A percentile compares a stretch with the other conserved stretches of the same genome.
Conservation (phyloP, 768 basidiomycete genomes). For the Cystofilobasidium capitatum region DNA sequence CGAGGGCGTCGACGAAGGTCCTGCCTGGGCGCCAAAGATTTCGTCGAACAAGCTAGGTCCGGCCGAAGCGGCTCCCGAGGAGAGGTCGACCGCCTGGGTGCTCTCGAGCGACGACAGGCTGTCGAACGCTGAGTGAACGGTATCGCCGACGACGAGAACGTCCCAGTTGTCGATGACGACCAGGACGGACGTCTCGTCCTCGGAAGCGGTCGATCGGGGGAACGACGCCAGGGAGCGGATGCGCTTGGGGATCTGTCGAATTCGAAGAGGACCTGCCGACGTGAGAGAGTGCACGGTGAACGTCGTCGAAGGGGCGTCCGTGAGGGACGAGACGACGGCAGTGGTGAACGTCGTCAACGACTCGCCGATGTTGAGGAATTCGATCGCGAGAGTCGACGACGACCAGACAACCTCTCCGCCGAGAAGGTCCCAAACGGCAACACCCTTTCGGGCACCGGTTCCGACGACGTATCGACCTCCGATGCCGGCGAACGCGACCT, state of each 20-base stretch:
- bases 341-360: slow-evolving; percentile 36
- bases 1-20: slow-evolving; percentile 2
- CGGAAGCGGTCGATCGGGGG: slow-evolving; percentile 21
- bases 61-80: neutral
- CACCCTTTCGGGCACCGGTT: slow-evolving; percentile 31
- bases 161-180: slow-evolving; percentile 61
- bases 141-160: slow-evolving; percentile 60
- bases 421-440: slow-evolving; percentile 40
- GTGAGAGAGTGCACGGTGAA: slow-evolving; percentile 49
- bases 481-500: slow-evolving; percentile 55
- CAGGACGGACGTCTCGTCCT: slow-evolving; percentile 42
- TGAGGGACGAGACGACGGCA: slow-evolving; percentile 41
- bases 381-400: slow-evolving; percentile 18
- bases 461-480: slow-evolving; percentile 63
- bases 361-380: slow-evolving; percentile 49
- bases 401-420: slow-evolving; percentile 36
- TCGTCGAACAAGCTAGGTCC: slow-evolving; percentile 25
- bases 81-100: neutral
- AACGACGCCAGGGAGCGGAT: slow-evolving; percentile 9
- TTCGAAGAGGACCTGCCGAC: slow-evolving; percentile 43
- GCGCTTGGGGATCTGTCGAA: slow-evolving; percentile 38
- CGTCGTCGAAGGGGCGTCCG: slow-evolving; percentile 49
- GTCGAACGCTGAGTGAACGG: slow-evolving; percentile 29
- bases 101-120: slow-evolving; percentile 14
- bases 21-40: slow-evolving; percentile 23